Percentiles rank a stretch among this genome's conserved stretches.
These are phyloP conservation scores for Dactylellina sp. DNA, from an alignment of 2,329 filamentous ascomycete species.

Conservation along the genomic window DNA sequence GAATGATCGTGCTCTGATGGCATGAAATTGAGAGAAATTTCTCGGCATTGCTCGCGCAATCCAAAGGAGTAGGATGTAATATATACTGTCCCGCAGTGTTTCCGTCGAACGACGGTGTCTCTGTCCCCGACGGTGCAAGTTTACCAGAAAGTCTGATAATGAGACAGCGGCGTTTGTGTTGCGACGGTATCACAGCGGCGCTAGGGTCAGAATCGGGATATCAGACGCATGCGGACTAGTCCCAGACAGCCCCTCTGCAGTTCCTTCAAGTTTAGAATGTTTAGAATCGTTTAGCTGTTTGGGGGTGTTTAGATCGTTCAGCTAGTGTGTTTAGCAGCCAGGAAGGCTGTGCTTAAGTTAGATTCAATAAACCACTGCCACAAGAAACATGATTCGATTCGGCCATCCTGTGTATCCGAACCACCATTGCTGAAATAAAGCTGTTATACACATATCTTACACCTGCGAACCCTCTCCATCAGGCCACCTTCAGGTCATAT, in stretches of 20 bases:
- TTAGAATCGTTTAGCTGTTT: not conserved
- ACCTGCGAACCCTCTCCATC: constrained; percentile 4
- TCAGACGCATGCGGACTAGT: not conserved
- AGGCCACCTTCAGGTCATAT: constrained; percentile 21
- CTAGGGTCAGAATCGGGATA: not conserved
- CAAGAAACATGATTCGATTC: constrained; percentile 1
- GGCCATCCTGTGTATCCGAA: not conserved
- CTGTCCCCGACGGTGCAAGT: not conserved
- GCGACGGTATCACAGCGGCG: constrained; percentile 13
- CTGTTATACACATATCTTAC: constrained; percentile 43
- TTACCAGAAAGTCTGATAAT: constrained; percentile 5
- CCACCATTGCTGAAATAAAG: not conserved
- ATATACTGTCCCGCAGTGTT: not conserved
- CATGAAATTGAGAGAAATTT: constrained; percentile 7
- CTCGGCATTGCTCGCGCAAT: not conserved
- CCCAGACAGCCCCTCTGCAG: not conserved
- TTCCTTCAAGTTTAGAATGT: not conserved
- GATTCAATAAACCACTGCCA: not conserved
- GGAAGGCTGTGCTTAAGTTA: not conserved
- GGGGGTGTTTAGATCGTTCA: not conserved
- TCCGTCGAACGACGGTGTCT: not conserved
- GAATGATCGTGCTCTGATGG: not conserved
- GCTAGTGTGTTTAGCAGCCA: not conserved
- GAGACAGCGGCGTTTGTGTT: constrained; percentile 8
- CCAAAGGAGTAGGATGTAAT: not conserved